Base-by-base conservation (phyloP, 441 rosid genomes). In the Kokia cookei region DNA sequence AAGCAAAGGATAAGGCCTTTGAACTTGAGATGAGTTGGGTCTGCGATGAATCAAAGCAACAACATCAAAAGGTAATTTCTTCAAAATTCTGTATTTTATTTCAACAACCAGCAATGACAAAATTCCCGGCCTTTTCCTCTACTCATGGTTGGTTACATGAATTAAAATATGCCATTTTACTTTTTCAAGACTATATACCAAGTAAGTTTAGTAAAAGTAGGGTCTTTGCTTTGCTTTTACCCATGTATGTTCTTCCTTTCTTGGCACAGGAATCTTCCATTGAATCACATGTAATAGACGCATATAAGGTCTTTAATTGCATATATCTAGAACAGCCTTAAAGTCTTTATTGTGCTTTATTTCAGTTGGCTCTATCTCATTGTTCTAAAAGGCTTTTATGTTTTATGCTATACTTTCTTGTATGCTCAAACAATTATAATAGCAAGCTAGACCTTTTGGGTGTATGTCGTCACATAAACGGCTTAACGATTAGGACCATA, bases 11-110 rank as follows among this genome's bases (percentile, higher is more conserved):
- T 85, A 95, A 95, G 85, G 98, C 97, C 37, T 95, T 93, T 71
- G 97, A 95, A 80, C 81, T 95, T 82, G 98, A 95, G 78, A 86
- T 95, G 96, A 93, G 98, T 69, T 93, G 99, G 99, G 89, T 95
- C 32, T 90, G 98, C 45, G 98, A 95, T 7, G 98, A 95, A 73
- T 93, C 99, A 11, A 90, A 90, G 77, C 86, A 86, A 66, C 88
- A 80, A 83, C 99, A 95, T 77, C 90, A 90, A 84, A 95, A 95
- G 98, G 99, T 93, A 84, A 24, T 57, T 32, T 55, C 55, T 57
- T 24, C 62, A 57, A 57, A 57, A 11, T 57, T 12, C 0, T 24
- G 35, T 32, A 57, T 57, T 24, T 32, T 50, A 4, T 50, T 50
- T 50, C 55, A 50, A 50, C 55, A 54, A 35, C n/a, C 53, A 40